phyloP scores from a whole-genome alignment of 1,284 basidiomycete genomes.

The Marasmius tenuissimus region DNA sequence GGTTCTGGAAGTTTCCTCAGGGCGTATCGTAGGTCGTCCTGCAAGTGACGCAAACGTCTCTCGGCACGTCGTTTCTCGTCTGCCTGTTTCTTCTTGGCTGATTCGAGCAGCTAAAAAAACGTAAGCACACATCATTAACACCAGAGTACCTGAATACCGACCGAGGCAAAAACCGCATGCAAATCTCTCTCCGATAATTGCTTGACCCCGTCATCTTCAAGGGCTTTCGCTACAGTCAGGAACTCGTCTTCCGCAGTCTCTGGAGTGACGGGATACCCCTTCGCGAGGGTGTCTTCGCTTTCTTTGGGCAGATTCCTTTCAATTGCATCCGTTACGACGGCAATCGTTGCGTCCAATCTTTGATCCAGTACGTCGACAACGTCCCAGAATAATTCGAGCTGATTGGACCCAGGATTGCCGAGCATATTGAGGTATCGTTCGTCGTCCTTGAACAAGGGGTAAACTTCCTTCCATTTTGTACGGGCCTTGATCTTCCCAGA shows the following conservation, averaged over 20 bases:
- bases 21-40: slow-evolving; percentile 96
- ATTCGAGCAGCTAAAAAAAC: slow-evolving; percentile 61
- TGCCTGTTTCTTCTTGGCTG: slow-evolving; percentile 70
- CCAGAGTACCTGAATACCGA: slow-evolving; percentile 36
- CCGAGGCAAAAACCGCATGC: slow-evolving; percentile 64
- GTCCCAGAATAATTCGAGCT: slow-evolving; percentile 97
- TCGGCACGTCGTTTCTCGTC: slow-evolving; percentile 84
- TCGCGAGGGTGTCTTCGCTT: slow-evolving; percentile 30
- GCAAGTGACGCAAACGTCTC: slow-evolving; percentile 80
- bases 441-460: slow-evolving; percentile 76
- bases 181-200: slow-evolving; percentile 55
- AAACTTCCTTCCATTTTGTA: slow-evolving; percentile 90
- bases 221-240: slow-evolving; percentile 52
- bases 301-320: slow-evolving; percentile 36
- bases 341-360: slow-evolving; percentile 77
- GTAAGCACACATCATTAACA: not conserved
- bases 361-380: slow-evolving; percentile 85
- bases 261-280: slow-evolving; percentile 50
- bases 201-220: slow-evolving; percentile 47
- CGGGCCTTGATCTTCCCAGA: slow-evolving; percentile 75
- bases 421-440: slow-evolving; percentile 83
- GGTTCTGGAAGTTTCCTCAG: slow-evolving; percentile 86
- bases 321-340: slow-evolving; percentile 60
- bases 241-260: slow-evolving; percentile 67
- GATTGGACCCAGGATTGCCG: slow-evolving; percentile 90